Evolutionary conservation across 495 filamentous ascomycete genomes (phyloP), one percentile per base, ranked within the genome.

Genomic region (Penicillium salamii): DNA sequence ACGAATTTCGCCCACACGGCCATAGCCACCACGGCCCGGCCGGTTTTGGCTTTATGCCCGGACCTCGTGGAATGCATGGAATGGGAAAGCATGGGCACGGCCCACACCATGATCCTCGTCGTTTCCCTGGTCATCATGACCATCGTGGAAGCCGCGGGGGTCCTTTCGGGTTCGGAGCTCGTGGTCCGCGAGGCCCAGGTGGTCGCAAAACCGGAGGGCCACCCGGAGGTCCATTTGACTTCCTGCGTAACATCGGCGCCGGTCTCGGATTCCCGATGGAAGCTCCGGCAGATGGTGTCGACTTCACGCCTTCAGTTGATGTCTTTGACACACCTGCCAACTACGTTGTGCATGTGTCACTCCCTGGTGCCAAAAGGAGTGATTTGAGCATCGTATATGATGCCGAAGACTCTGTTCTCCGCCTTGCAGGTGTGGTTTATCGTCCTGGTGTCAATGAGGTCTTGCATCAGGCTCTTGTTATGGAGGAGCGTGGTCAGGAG

Each of bases 361-460:
- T 92, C 0, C 85, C 89, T 1, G 89, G 89, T 14, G 87, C 85
- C 6, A 82, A 82, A 67, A 90, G 89, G 61, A 78, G 87, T 52
- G 87, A 95, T 61, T 72, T 92, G 13, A 85, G 77, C 39, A 81
- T 95, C 29, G 82, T 82, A 63, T 95, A 83, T 71, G 84, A 91
- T 57, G 72, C 79, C 2, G 81, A 88, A 6, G 81, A 83, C 60
- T 76, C 71, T 15, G 74, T 78, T 35, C 64, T 95, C 34, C 78
- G 72, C 46, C 69, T 95, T 40, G 77, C 81, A 0, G 89, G 89
- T 14, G 81, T 91, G 5, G 75, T 89, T 19, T 77, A 89, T 56
- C 76, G 87, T 2, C 83, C 80, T 8, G 86, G 85, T 2, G 53
- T 70, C 24, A 81, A 84, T 52, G 89, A 91, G 61, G 80, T 83